Conservation (phyloP, 164 flowering plant genomes). For the Hamamelis virginiana region DNA sequence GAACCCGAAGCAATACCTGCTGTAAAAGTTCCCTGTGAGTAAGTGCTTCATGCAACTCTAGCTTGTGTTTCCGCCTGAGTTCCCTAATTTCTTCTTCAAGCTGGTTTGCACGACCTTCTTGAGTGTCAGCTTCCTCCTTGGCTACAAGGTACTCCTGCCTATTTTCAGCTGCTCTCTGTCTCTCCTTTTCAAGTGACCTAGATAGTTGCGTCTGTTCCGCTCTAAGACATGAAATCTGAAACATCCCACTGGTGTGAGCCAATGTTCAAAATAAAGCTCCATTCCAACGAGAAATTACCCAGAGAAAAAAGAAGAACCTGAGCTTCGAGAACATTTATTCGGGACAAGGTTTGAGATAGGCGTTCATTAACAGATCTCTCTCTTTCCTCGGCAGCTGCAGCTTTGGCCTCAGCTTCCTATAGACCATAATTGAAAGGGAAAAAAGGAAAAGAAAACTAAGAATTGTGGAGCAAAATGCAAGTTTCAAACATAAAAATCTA, state of each 20-base stretch:
- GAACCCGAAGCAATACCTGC: slow-evolving; percentile 63
- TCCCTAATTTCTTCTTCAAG: slow-evolving; percentile 83
- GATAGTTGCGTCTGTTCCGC: slow-evolving; percentile 90
- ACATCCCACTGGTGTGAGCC: slow-evolving; percentile 24
- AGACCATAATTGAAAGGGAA: slow-evolving; percentile 5
- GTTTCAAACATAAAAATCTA: not conserved
- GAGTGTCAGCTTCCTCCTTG: slow-evolving; percentile 93
- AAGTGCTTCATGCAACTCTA: slow-evolving; percentile 71
- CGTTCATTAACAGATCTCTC: slow-evolving; percentile 93
- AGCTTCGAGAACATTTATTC: slow-evolving; percentile 96
- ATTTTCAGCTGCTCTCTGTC: slow-evolving; percentile 94
- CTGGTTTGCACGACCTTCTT: slow-evolving; percentile 83
- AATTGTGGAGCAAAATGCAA: not conserved
- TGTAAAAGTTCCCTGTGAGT: slow-evolving; percentile 67
- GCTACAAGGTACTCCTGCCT: slow-evolving; percentile 94
- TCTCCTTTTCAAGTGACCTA: slow-evolving; percentile 91
- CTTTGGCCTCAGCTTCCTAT: slow-evolving; percentile 97
- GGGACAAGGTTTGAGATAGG: slow-evolving; percentile 90
- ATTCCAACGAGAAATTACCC: not conserved
- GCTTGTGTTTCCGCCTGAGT: slow-evolving; percentile 75
- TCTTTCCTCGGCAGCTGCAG: slow-evolving; percentile 90
- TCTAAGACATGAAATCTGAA: slow-evolving; percentile 94
- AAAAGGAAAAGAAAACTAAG: not conserved
- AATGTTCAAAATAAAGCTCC: slow-evolving; percentile 8
- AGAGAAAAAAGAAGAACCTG: slow-evolving; percentile 55